Evolutionary conservation across 495 filamentous ascomycete genomes (phyloP).

Genomic region (Darksidea phi): DNA sequence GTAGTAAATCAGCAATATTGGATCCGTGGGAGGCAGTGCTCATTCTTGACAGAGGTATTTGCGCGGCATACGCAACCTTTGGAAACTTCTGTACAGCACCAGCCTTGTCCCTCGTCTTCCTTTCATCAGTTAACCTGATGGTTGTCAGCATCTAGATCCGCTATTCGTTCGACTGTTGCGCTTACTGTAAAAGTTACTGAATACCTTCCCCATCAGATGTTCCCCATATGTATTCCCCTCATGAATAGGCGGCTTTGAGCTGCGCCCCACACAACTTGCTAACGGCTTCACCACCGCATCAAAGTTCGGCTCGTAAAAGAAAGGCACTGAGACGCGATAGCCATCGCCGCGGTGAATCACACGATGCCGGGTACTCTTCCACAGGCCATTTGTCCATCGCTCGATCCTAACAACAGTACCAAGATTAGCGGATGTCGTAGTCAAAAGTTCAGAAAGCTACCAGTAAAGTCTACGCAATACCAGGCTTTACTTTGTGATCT

Average conservation of each 20-base stretch:
- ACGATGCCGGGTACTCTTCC: slow-evolving; percentile 43
- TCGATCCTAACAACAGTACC: slow-evolving; percentile 38
- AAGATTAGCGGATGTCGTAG: no score
- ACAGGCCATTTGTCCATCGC: slow-evolving; percentile 47
- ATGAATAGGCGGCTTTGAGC: slow-evolving; percentile 19
- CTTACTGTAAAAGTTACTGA: slow-evolving; percentile 35
- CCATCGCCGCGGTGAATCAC: slow-evolving; percentile 44
- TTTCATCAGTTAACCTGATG: no score
- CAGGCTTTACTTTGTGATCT: no score
- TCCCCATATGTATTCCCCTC: slow-evolving; percentile 30
- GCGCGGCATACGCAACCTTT: no score
- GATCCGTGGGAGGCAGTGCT: no score
- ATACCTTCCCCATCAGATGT: slow-evolving; percentile 33
- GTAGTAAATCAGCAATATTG: no score
- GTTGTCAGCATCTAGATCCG: no score
- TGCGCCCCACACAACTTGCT: slow-evolving; percentile 30
- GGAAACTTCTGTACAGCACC: no score
- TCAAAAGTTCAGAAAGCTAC: no score
- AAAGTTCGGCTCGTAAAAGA: slow-evolving; percentile 48
- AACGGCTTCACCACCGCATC: slow-evolving; percentile 40
- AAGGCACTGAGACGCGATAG: slow-evolving; percentile 46
- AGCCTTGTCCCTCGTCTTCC: no score
- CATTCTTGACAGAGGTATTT: no score
- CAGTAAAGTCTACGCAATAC: no score
- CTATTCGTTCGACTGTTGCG: slow-evolving; percentile 1